Evolutionary conservation across 2,329 filamentous ascomycete species (phyloP).

Genomic region (Proliferodiscus dingleyae): DNA sequence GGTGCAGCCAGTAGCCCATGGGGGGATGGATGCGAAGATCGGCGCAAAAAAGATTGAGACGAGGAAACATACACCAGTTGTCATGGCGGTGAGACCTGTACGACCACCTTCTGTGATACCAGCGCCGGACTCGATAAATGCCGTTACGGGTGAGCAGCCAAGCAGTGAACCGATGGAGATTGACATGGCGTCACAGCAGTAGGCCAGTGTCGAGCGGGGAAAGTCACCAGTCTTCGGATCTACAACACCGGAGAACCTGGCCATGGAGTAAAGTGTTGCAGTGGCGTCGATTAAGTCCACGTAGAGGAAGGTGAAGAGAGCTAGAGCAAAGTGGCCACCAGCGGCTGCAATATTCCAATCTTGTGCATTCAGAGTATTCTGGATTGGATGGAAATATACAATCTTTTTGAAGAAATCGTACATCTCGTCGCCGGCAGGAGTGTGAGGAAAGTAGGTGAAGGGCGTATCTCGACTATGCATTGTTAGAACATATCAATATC

Average conservation of each 20-base stretch:
- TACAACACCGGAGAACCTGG: conserved; percentile 64
- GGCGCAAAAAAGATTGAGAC: conserved; percentile 70
- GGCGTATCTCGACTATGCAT: conserved; percentile 52
- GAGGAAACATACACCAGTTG: conserved; percentile 65
- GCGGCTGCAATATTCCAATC: conserved; percentile 54
- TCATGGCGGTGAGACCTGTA: conserved; percentile 67
- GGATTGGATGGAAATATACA: conserved; percentile 66
- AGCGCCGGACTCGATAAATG: conserved; percentile 71
- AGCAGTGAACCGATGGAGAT: conserved; percentile 68
- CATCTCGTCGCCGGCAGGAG: conserved; percentile 53
- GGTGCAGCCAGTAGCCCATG: conserved; percentile 72
- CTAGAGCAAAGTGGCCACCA: conserved; percentile 60
- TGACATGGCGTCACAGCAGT: conserved; percentile 65
- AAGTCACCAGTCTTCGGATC: conserved; percentile 71
- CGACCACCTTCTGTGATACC: conserved; percentile 72
- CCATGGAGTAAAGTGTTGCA: conserved; percentile 77
- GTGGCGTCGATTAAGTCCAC: conserved; percentile 77
- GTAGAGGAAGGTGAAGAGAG: conserved; percentile 73
- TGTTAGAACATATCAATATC: conserved; percentile 5
- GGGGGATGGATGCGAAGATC: conserved; percentile 71
- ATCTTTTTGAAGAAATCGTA: conserved; percentile 72
- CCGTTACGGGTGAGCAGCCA: conserved; percentile 66
- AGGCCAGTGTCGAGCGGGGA: conserved; percentile 76
- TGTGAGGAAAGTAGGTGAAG: conserved; percentile 70
- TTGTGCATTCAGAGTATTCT: conserved; percentile 56